Base-by-base conservation (phyloP, 2,329 filamentous ascomycete species). In the Colletotrichum sp. region DNA sequence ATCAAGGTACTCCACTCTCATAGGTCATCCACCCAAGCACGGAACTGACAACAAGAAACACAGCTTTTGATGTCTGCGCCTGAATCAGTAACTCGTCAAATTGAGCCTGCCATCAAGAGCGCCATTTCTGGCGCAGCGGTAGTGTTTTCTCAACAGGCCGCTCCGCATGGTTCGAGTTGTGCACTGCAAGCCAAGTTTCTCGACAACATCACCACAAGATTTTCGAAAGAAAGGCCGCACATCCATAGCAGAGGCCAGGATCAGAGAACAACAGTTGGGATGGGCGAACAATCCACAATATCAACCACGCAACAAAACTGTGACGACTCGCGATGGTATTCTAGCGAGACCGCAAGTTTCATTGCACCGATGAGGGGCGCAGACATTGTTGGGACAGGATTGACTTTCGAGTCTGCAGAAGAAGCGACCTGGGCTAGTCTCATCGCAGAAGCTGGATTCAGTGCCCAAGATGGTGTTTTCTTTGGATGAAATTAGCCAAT, bases 111-210 rank as follows among this genome's bases (percentile, higher is more conserved):
- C 2, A 71, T 80, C 7, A 55, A 74, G 9, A 48, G 32, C 18
- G 76, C 77, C 7, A 77, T 81, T 2, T 76, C 75, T 6, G 64
- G 66, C n/a, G 78, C 79, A 1, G 74, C 77, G 2, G 30, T 72
- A 1, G 80, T 79, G 3, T 83, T 84, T 48, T 79, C 79, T 10
- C 72, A 80, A 10, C 82, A 84, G 67, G 79, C 80, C 13, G 81
- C 81, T 0, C 79, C 81, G 1, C 61, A 78, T 3, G 79, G 74
- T 30, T 82, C 80, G 5, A 81, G 80, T 4, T 83, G 83, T 57
- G 81, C 80, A 4, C 78, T 84, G 10, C 83, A 85, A 74, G 79
- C 83, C 12, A 77, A 77, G 12, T 84, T 84, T 39, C 77, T 84
- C 3, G 69, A 76, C 24, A 82, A 78, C 32, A 76, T 82, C 10